These are phyloP conservation scores for Stipa capillata DNA, from an alignment of 176 grass and related monocot genomes.

Conservation along the genomic window DNA sequence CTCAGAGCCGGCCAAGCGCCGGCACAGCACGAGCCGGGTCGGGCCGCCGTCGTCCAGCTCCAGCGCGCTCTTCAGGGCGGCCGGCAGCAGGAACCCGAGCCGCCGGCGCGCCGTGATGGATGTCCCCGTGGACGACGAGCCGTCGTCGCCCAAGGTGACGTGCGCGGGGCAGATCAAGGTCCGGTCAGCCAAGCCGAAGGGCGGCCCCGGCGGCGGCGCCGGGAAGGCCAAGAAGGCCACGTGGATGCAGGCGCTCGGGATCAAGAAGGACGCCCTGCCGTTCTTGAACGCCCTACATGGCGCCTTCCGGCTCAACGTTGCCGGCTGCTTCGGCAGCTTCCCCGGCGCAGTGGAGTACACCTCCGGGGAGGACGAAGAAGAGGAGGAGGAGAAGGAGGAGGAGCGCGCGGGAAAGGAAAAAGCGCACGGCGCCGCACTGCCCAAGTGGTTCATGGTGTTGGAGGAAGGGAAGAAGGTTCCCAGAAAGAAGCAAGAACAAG, in stretches of 20 bases:
- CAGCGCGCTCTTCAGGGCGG: constrained; percentile 38
- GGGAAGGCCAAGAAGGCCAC: constrained; percentile 57
- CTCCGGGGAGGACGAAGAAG: constrained; percentile 82
- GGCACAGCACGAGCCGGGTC: constrained; percentile 36
- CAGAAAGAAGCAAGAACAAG: constrained; percentile 19
- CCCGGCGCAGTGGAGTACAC: constrained; percentile 53
- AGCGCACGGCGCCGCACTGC: constrained; percentile 37
- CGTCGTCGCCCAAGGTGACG: constrained; percentile 84
- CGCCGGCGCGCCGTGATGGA: neutral
- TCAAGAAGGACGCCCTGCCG: constrained; percentile 73
- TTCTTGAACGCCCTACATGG: constrained; percentile 66
- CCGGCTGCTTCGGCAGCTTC: constrained; percentile 74
- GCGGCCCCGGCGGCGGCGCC: neutral
- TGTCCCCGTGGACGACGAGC: constrained; percentile 47
- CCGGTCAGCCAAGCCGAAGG: constrained; percentile 54
- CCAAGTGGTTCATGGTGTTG: constrained; percentile 93
- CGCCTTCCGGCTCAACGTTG: constrained; percentile 68
- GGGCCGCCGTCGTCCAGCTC: constrained; percentile 23
- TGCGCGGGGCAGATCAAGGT: constrained; percentile 88
- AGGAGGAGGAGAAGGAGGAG: constrained; percentile 40
- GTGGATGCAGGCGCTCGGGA: constrained; percentile 60
- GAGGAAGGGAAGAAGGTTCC: constrained; percentile 52
- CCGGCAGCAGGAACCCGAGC: constrained; percentile 18
- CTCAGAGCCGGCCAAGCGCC: constrained; percentile 46
- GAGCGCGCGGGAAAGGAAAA: constrained; percentile 24